A percentile compares a stretch with the other conserved stretches of the same genome.
These are phyloP conservation scores for Tephrocybe sp. DNA, from an alignment of 768 basidiomycete species.

Conservation along the genomic window DNA sequence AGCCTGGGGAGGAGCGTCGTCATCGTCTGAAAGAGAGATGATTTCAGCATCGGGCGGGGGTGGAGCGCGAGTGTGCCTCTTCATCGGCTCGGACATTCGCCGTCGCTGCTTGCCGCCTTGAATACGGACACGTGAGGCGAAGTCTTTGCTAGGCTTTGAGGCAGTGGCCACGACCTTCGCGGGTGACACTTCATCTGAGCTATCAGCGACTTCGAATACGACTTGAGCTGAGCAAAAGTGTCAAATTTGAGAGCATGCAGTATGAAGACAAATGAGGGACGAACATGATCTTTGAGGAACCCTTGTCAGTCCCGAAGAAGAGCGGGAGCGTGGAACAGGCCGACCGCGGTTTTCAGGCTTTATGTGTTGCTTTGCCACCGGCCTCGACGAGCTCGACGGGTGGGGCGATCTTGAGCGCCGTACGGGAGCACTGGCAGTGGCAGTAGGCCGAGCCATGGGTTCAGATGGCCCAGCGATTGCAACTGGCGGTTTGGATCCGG, in stretches of 20 bases:
- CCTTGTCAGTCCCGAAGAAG: not conserved
- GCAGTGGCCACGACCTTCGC: no score
- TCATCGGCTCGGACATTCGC: no score
- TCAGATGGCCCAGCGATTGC: not conserved
- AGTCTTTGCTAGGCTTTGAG: no score
- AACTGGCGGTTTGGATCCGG: not conserved
- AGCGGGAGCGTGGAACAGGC: slow-evolving; percentile 2
- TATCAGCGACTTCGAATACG: no score
- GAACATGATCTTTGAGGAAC: not conserved
- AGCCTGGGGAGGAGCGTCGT: slow-evolving; percentile 1
- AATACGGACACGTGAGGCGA: no score
- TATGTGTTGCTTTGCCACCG: not conserved
- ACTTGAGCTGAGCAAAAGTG: not conserved
- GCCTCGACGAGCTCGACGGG: not conserved
- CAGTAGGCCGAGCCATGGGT: not conserved
- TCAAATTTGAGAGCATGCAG: not conserved
- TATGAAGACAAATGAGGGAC: not conserved
- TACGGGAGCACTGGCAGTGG: not conserved
- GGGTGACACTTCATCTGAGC: no score
- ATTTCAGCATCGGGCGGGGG: not conserved
- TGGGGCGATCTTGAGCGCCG: not conserved
- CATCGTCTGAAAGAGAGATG: slow-evolving; percentile 5
- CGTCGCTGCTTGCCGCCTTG: no score
- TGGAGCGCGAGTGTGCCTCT: not conserved
- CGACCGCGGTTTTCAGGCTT: not conserved